A percentile compares a stretch with the other conserved stretches of the same genome.
phyloP scores from a whole-genome alignment of 805 yeast species.

The Teunomyces barrocoloradensis region DNA sequence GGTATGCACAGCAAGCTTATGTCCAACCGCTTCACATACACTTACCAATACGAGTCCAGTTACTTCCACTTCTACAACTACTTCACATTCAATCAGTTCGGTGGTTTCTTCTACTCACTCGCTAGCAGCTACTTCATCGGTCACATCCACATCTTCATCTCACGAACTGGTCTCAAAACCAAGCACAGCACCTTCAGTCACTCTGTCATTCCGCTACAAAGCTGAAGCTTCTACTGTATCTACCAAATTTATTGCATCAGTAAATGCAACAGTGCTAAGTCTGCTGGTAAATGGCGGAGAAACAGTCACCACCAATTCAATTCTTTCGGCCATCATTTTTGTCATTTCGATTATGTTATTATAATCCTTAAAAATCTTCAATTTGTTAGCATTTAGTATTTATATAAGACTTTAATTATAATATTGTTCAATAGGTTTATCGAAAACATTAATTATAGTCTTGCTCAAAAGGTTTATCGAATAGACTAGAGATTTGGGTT shows the following conservation, averaged over 20 bases:
- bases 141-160: not conserved
- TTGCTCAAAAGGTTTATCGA: not conserved
- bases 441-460: not conserved
- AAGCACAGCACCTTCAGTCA: not conserved
- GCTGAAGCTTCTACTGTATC: not conserved
- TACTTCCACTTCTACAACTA: not conserved
- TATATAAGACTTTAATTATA: not conserved
- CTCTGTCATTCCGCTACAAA: not conserved
- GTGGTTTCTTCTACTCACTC: not conserved
- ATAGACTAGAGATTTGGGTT: not conserved
- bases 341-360: not conserved
- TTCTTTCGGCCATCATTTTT: not conserved
- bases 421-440: not conserved
- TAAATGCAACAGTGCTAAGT: not conserved
- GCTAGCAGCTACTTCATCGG: not conserved
- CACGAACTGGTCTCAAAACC: not conserved
- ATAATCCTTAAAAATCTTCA: not conserved
- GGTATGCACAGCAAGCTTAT: not conserved
- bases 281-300: not conserved
- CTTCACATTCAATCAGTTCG: not conserved
- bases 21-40: not conserved
- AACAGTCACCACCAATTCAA: not conserved
- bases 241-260: not conserved
- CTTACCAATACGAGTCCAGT: not conserved
- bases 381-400: not conserved